These are phyloP conservation scores for Spongospora subterranea DNA, from an alignment of 208 protist species.

Conservation along the genomic window DNA sequence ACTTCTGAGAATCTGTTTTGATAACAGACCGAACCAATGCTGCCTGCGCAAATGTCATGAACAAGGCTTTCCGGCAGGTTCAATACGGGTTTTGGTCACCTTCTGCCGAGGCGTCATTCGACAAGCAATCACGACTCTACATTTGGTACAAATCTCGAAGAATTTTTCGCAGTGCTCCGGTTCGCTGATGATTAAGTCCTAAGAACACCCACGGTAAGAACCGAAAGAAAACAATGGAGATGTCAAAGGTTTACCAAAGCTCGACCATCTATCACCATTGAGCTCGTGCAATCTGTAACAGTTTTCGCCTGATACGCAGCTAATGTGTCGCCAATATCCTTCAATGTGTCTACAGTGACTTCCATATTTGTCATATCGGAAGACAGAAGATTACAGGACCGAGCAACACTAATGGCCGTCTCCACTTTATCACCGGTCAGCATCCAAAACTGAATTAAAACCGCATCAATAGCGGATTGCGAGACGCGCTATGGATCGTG, in stretches of 20 bases:
- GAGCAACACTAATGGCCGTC: constrained; percentile 69
- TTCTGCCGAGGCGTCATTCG: constrained; percentile 65
- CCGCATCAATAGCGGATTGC: neutral
- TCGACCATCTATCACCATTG: neutral
- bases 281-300: neutral
- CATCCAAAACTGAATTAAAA: constrained; percentile 75
- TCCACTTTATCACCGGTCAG: constrained; percentile 83
- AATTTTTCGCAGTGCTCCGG: constrained; percentile 41
- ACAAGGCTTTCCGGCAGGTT: neutral
- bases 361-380: constrained; percentile 62
- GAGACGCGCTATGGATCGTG: neutral
- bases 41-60: neutral
- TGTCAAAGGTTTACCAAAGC: neutral
- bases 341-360: neutral
- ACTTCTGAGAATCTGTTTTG: neutral
- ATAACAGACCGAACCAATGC: constrained; percentile 55
- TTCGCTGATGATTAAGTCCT: neutral
- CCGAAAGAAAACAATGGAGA: neutral
- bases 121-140: constrained; percentile 60
- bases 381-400: constrained; percentile 63
- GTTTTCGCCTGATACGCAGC: neutral
- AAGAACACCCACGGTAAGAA: neutral
- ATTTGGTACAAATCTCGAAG: constrained; percentile 30
- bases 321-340: neutral
- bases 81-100: neutral